Percentiles rank a stretch among this genome's conserved stretches.
Evolutionary conservation across 495 filamentous ascomycete species (phyloP).

Genomic region (Aspergillus indologenus): DNA sequence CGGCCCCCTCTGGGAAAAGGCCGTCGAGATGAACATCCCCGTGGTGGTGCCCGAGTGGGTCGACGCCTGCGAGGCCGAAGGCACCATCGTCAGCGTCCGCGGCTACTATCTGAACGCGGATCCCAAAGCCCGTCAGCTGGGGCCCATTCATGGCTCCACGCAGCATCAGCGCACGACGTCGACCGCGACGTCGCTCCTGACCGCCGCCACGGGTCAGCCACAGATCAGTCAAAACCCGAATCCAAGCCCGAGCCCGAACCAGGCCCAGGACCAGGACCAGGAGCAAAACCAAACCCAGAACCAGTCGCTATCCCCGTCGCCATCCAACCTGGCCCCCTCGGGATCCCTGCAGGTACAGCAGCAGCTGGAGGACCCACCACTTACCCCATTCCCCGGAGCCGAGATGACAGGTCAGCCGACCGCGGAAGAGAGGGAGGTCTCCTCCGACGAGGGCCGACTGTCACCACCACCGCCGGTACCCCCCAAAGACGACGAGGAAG

Average conservation of each 20-base stretch:
- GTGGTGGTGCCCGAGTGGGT: slow-evolving; percentile 98
- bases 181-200: slow-evolving; percentile 18
- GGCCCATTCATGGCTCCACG: slow-evolving; percentile 40
- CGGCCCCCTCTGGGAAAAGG: slow-evolving; percentile 89
- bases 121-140: slow-evolving; percentile 59
- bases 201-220: neutral
- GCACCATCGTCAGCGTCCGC: slow-evolving; percentile 88
- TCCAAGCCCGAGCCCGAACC: neutral
- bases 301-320: slow-evolving; percentile 20
- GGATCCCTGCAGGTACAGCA: slow-evolving; percentile 25
- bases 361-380: slow-evolving; percentile 32
- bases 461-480: slow-evolving; percentile 33
- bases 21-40: slow-evolving; percentile 96
- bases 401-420: slow-evolving; percentile 33
- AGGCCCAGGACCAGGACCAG: no score
- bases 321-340: slow-evolving; percentile 9
- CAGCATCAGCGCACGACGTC: slow-evolving; percentile 44
- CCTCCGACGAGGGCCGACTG: slow-evolving; percentile 29
- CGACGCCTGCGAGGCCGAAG: slow-evolving; percentile 87
- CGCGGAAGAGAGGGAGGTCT: slow-evolving; percentile 28
- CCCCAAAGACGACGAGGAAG: slow-evolving; percentile 33
- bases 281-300: no score
- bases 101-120: slow-evolving; percentile 95
- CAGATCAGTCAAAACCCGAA: slow-evolving; percentile 1
- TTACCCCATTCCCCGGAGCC: slow-evolving; percentile 44